Conservation (phyloP, 495 filamentous ascomycete species). For the Aspergillus affinis region DNA sequence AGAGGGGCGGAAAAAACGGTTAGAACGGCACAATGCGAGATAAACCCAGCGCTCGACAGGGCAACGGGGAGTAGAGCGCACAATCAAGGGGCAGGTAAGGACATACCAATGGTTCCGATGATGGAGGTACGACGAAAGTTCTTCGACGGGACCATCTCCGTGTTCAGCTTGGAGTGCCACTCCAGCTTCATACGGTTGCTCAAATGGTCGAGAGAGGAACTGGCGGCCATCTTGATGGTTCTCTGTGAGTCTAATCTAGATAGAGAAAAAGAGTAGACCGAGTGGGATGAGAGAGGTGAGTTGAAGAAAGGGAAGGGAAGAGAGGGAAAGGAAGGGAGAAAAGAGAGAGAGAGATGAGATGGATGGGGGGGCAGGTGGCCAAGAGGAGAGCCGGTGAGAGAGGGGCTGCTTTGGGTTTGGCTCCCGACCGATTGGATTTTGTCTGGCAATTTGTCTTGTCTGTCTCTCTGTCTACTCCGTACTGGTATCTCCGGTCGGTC, state of each 20-base stretch:
- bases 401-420: conserved; percentile 13
- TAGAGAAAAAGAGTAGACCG: conserved; percentile 18
- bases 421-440: conserved; percentile 1
- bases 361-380: conserved; percentile 6
- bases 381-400: conserved; percentile 8
- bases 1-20: conserved; percentile 4
- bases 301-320: conserved; percentile 21
- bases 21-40: neutral
- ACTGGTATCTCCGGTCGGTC: conserved; percentile 20
- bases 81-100: neutral
- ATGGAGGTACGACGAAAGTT: conserved; percentile 96
- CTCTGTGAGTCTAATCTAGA: conserved; percentile 18
- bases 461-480: conserved; percentile 5
- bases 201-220: conserved; percentile 75
- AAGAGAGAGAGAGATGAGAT: conserved; percentile 25
- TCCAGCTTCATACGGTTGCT: conserved; percentile 80
- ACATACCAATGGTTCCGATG: conserved; percentile 93
- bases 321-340: conserved; percentile 12
- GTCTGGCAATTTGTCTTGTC: neutral
- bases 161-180: conserved; percentile 84
- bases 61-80: neutral
- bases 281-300: conserved; percentile 19
- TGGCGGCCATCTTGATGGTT: conserved; percentile 44
- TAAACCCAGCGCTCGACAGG: neutral
- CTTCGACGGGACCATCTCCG: conserved; percentile 74